These are phyloP conservation scores for Sporothrix phasma DNA, from an alignment of 2,329 filamentous ascomycete species.

Conservation along the genomic window DNA sequence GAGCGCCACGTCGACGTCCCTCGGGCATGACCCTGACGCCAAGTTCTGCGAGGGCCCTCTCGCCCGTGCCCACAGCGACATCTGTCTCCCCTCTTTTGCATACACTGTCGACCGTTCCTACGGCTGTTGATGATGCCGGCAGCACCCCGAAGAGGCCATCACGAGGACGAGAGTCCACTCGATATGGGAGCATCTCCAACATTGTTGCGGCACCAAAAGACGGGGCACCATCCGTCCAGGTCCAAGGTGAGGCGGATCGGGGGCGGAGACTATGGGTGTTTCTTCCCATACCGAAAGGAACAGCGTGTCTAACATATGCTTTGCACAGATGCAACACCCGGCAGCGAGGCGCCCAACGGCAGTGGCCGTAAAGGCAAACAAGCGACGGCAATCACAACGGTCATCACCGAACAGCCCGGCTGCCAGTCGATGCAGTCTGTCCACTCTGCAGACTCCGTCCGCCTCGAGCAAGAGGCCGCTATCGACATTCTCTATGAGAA, in stretches of 20 bases:
- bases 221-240: neutral
- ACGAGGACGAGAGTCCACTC: neutral
- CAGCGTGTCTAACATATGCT: neutral
- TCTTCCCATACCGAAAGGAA: neutral
- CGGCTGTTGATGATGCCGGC: neutral
- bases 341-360: neutral
- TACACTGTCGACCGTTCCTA: neutral
- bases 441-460: neutral
- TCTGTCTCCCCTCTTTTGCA: slow-evolving; percentile 8
- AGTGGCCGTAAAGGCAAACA: neutral
- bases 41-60: neutral
- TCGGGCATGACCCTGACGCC: neutral
- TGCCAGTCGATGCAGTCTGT: slow-evolving; percentile 6
- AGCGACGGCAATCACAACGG: neutral
- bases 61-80: neutral
- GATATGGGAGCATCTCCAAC: slow-evolving; percentile 8
- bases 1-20: neutral
- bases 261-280: neutral
- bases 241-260: neutral
- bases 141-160: neutral
- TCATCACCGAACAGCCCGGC: neutral
- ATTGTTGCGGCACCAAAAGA: neutral
- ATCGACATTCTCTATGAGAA: slow-evolving; percentile 95
- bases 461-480: slow-evolving; percentile 34
- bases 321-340: neutral